Evolutionary conservation across 164 flowering plant species (phyloP).

Genomic region (Vitis rupestris): DNA sequence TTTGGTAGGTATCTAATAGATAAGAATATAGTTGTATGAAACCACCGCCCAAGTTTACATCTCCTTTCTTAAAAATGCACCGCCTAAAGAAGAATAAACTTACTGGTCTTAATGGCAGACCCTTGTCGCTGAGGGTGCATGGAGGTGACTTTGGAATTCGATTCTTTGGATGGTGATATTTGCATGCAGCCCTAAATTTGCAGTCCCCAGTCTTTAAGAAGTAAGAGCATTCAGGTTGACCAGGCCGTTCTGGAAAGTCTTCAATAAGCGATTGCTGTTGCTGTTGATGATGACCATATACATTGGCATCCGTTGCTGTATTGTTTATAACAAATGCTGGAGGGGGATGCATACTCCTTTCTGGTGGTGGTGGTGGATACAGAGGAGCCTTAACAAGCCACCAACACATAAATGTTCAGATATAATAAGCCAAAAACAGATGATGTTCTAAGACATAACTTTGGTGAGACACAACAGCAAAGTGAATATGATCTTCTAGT

Average conservation of each 20-base stretch:
- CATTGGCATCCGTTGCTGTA: slow-evolving; percentile 26
- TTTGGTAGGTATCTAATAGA: background rate
- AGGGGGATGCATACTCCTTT: slow-evolving; percentile 40
- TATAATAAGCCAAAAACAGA: too few relatives aligned
- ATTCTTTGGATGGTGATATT: slow-evolving; percentile 84
- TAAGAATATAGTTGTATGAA: background rate
- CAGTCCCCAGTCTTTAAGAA: slow-evolving; percentile 84
- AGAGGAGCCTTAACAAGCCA: slow-evolving; percentile 48
- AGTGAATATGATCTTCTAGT: background rate
- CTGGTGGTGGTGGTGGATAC: slow-evolving; percentile 34
- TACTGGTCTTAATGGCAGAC: slow-evolving; percentile 92
- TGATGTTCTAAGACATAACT: too few relatives aligned
- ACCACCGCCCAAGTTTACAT: background rate
- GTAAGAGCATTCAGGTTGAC: slow-evolving; percentile 78
- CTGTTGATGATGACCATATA: slow-evolving; percentile 34
- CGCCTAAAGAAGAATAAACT: slow-evolving; percentile 23
- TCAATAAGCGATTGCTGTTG: slow-evolving; percentile 35
- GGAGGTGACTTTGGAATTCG: slow-evolving; percentile 31
- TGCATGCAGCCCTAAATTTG: slow-evolving; percentile 77
- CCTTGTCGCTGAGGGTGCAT: slow-evolving; percentile 61
- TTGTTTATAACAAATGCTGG: slow-evolving; percentile 39
- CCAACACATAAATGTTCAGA: slow-evolving; percentile 5
- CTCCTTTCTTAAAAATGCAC: background rate
- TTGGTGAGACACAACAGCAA: slow-evolving; percentile 1
- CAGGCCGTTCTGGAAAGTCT: slow-evolving; percentile 90